Evolutionary conservation across 768 basidiomycete genomes (phyloP), one percentile per base, ranked within the genome.

Genomic region (Suillus hirtellus): DNA sequence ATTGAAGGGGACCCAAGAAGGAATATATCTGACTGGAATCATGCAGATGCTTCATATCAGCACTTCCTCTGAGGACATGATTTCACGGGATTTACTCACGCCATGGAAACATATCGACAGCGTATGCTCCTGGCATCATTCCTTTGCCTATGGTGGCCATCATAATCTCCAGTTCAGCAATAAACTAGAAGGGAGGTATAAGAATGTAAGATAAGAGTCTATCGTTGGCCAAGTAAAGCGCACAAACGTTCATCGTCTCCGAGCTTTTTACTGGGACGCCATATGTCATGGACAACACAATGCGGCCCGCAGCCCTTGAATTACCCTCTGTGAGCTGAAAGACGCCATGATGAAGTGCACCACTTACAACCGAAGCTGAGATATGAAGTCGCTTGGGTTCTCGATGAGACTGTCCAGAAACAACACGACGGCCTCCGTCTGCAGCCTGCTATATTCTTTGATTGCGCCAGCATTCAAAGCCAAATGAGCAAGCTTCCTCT

Each of bases 21-120:
- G 71, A 15, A 72, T 42, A 59, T 66, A 35, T 52, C 65, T 69
- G 46, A 72, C 71, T 72, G 42, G n/a, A 61, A 42, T 38, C 58
- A 21, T 54, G 53, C 35, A 12, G 21, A 31, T 17, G 7, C 43
- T 40, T 24, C 21, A 27, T 12, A 24, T 47, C 12, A 59, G 40
- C 7, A 27, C 31, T 60, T 17, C 31, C 12, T 12, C 12, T 7
- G 44, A 42, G 24, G 11, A 14, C 6, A 34, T 15, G 37, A 49
- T 10, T 12, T n/a, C 9, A 19, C 37, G 14, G 4, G 6, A 14
- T 60, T 37, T 37, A 63, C 62, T 34, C 8, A 63, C 62, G 58
- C 59, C 55, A 59, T 35, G 62, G 62, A 0, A 60, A 35, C 1
- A 37, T 6, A 37, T 63, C 62, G 19, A 63, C 62, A 19, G 47